Conservation (phyloP, 169 alveolate species). For the Plasmodium gaboni region DNA sequence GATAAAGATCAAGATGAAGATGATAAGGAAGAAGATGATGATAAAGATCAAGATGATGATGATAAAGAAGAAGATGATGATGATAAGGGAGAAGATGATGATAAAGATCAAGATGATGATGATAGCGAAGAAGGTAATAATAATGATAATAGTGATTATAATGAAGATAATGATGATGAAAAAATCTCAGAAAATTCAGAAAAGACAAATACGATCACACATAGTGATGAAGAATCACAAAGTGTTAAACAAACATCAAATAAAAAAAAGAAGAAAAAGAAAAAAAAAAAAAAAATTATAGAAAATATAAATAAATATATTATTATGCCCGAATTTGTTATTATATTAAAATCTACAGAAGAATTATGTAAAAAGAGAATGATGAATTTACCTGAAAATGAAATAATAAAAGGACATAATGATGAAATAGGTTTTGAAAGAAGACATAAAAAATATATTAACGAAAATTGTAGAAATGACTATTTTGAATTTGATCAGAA, state of each 20-base stretch:
- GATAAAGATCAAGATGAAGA: background rate
- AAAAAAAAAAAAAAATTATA: background rate
- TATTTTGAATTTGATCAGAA: slow-evolving; percentile 45
- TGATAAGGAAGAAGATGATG: background rate
- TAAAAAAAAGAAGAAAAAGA: background rate
- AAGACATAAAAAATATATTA: slow-evolving; percentile 28
- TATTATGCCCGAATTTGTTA: slow-evolving; percentile 38
- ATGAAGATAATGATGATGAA: background rate
- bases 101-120: background rate
- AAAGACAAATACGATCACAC: background rate
- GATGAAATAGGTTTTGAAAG: slow-evolving; percentile 74
- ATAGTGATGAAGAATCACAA: slow-evolving; percentile 3
- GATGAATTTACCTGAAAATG: slow-evolving; percentile 60
- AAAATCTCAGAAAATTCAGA: background rate
- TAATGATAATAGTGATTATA: background rate
- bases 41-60: background rate
- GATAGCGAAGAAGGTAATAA: background rate
- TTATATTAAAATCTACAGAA: slow-evolving; percentile 27
- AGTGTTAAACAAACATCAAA: background rate
- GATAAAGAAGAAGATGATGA: background rate
- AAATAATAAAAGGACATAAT: slow-evolving; percentile 61
- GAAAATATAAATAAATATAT: background rate
- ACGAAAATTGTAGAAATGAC: slow-evolving; percentile 66
- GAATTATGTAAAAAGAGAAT: slow-evolving; percentile 52
- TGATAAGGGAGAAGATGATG: slow-evolving; percentile 1